Percentiles rank a stretch among this genome's conserved stretches.
These are phyloP conservation scores for Picea sitchensis DNA, from an alignment of 75 land plant species.

Conservation along the genomic window DNA sequence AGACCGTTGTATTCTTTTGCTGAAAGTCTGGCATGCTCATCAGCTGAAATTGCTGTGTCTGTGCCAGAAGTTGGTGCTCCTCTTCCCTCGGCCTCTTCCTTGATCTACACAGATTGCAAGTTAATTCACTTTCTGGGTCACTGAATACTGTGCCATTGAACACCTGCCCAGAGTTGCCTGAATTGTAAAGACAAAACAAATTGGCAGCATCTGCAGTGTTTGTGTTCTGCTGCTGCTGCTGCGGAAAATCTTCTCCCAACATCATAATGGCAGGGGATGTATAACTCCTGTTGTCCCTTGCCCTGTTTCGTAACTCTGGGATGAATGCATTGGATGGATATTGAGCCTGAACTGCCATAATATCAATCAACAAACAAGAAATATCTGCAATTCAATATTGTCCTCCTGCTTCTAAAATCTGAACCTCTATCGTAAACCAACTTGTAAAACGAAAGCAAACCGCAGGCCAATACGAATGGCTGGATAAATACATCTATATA, in stretches of 20 bases:
- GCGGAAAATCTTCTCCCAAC: neutral
- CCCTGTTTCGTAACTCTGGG: slow-evolving; percentile 6
- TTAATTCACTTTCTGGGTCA: slow-evolving; percentile 33
- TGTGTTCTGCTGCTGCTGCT: slow-evolving; percentile 2
- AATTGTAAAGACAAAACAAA: neutral
- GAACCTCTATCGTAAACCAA: too few relatives aligned
- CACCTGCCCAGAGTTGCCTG: too few relatives aligned
- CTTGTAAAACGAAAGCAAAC: too few relatives aligned
- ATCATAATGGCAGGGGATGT: neutral
- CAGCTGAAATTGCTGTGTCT: neutral
- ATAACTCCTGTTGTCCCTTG: too few relatives aligned
- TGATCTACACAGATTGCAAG: slow-evolving; percentile 14
- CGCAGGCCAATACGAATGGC: too few relatives aligned
- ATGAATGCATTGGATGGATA: slow-evolving; percentile 24
- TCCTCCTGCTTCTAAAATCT: too few relatives aligned
- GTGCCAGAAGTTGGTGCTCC: slow-evolving; percentile 12
- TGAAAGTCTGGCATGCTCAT: neutral
- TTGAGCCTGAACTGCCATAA: slow-evolving; percentile 48
- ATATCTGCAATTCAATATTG: too few relatives aligned
- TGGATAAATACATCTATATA: too few relatives aligned
- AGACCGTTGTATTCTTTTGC: neutral
- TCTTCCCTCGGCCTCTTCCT: slow-evolving; percentile 35
- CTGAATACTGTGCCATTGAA: too few relatives aligned
- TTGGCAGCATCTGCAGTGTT: neutral
- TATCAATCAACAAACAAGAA: too few relatives aligned